phyloP scores from a whole-genome alignment of 768 basidiomycete genomes.

The Tubosaeta sp. region DNA sequence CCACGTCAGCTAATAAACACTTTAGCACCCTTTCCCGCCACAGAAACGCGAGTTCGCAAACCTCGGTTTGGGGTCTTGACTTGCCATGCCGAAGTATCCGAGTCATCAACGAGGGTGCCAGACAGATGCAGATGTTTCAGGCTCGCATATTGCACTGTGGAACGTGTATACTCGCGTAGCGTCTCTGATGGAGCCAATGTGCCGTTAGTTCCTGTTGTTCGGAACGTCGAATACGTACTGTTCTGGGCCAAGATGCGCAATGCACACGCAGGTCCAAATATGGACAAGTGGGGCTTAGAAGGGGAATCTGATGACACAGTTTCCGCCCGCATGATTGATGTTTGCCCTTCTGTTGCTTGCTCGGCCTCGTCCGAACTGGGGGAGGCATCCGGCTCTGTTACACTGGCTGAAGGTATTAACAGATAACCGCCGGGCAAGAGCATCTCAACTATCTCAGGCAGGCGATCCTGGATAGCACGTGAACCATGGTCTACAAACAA shows the following conservation, averaged over 20 bases:
- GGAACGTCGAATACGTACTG: background rate
- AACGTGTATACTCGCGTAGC: conserved; percentile 2
- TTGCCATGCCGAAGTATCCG: conserved; percentile 14
- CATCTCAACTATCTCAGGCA: conserved; percentile 15
- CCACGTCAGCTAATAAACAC: background rate
- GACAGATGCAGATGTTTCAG: conserved; percentile 17
- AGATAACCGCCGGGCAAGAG: conserved; percentile 14
- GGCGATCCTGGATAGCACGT: background rate
- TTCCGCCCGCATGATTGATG: background rate
- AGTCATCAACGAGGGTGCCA: conserved; percentile 11
- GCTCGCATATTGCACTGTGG: conserved; percentile 9
- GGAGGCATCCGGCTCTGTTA: background rate
- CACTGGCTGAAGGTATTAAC: background rate
- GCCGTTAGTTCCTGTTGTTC: background rate
- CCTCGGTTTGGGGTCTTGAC: conserved; percentile 18
- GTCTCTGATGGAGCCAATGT: conserved; percentile 5
- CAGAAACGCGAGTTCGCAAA: background rate
- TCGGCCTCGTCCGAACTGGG: background rate
- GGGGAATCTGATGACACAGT: background rate
- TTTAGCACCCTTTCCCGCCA: background rate
- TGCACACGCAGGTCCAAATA: conserved; percentile 25
- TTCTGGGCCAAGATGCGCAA: conserved; percentile 17
- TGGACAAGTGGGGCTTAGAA: conserved; percentile 11
- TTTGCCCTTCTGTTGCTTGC: background rate
- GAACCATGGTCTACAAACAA: conserved; percentile 13